These are phyloP conservation scores for Phytophthora syringae DNA, from an alignment of 352 stramenopile genomes.

Conservation along the genomic window DNA sequence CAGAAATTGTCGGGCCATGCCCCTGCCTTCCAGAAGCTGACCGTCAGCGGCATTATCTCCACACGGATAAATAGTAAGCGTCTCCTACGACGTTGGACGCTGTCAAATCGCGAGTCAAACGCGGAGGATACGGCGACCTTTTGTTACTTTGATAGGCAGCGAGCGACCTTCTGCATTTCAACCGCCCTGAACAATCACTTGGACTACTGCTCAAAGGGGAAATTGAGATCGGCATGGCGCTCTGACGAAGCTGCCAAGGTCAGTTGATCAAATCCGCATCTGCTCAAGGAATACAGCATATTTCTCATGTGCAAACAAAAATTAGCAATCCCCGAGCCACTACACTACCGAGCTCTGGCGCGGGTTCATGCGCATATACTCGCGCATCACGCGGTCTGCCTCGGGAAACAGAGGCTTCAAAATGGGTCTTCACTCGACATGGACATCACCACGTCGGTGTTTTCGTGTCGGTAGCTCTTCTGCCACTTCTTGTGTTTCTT, in stretches of 20 bases:
- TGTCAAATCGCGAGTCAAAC: conserved; percentile 2
- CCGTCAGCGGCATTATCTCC: too few relatives aligned
- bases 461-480: conserved; percentile 76
- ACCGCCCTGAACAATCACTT: too few relatives aligned
- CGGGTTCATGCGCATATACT: conserved; percentile 48
- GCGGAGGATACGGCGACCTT: conserved; percentile 19
- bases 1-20: background rate
- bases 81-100: too few relatives aligned
- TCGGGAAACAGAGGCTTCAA: conserved; percentile 63
- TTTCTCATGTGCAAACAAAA: background rate
- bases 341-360: conserved; percentile 35
- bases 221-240: too few relatives aligned
- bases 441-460: conserved; percentile 48
- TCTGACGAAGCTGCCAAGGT: too few relatives aligned
- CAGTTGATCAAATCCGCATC: too few relatives aligned
- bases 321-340: background rate
- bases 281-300: too few relatives aligned
- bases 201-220: too few relatives aligned
- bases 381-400: conserved; percentile 61
- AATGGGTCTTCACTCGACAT: conserved; percentile 75
- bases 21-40: too few relatives aligned
- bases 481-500: conserved; percentile 92
- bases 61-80: too few relatives aligned
- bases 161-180: conserved; percentile 3
- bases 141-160: conserved; percentile 14